These are phyloP conservation scores for Talaromyces liani DNA, from an alignment of 495 filamentous ascomycete genomes.

Conservation along the genomic window DNA sequence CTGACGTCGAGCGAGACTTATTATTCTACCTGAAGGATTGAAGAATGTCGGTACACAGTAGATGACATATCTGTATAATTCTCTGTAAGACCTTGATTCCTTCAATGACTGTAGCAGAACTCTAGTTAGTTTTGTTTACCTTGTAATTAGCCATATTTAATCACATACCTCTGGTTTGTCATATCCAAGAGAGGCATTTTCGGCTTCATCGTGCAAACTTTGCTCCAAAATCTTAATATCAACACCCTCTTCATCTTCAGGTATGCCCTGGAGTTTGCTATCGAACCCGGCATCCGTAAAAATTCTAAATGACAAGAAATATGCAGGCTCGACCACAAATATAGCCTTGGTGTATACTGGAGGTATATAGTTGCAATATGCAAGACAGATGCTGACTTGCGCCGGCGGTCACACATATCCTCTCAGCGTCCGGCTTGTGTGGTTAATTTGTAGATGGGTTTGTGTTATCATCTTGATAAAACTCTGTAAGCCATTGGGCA, in stretches of 20 bases:
- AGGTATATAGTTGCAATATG: constrained; percentile 52
- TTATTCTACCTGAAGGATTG: constrained; percentile 59
- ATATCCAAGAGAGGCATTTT: neutral
- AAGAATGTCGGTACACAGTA: constrained; percentile 59
- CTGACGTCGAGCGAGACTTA: constrained; percentile 40
- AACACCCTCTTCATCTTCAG: constrained; percentile 59
- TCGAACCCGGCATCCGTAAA: constrained; percentile 58
- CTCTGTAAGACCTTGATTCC: constrained; percentile 27
- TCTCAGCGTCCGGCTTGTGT: constrained; percentile 22
- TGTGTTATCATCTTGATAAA: constrained; percentile 32
- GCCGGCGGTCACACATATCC: constrained; percentile 63
- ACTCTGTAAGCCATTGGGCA: constrained; percentile 50
- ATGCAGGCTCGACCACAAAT: constrained; percentile 61
- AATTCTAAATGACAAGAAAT: constrained; percentile 58
- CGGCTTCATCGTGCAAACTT: constrained; percentile 20
- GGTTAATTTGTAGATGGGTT: no score
- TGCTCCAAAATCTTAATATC: constrained; percentile 45
- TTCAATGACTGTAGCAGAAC: constrained; percentile 15
- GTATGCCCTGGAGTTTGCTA: constrained; percentile 45
- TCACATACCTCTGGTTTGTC: constrained; percentile 8
- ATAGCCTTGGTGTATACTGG: constrained; percentile 54
- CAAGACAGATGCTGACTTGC: constrained; percentile 57
- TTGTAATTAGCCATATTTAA: neutral
- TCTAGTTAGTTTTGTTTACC: neutral
- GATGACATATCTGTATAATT: constrained; percentile 58